These are phyloP conservation scores for Diplodia seriata DNA, from an alignment of 2,329 filamentous ascomycete species.

Conservation along the genomic window DNA sequence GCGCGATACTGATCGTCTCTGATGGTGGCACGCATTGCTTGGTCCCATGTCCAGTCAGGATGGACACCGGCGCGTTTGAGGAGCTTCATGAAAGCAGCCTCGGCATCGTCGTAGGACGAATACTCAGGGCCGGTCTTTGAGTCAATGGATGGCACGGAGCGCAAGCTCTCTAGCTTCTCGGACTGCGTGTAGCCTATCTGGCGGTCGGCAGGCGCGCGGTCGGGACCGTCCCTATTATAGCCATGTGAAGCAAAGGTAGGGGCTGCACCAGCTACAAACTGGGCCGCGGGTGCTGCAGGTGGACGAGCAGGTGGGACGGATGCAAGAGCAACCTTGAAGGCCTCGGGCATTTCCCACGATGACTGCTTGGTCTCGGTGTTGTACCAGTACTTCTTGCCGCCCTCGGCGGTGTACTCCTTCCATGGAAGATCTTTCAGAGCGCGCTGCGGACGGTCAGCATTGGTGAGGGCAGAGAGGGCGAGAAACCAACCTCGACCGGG, in stretches of 20 bases:
- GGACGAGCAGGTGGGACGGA: conserved; percentile 51
- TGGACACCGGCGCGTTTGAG: conserved; percentile 85
- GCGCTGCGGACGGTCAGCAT: conserved; percentile 61
- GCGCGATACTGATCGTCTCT: conserved; percentile 93
- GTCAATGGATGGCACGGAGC: conserved; percentile 42
- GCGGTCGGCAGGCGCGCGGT: conserved; percentile 53
- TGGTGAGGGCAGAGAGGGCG: conserved; percentile 33
- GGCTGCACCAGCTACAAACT: conserved; percentile 67
- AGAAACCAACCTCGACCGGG: conserved; percentile 70
- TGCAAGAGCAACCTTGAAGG: conserved; percentile 76
- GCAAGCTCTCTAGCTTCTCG: conserved; percentile 28
- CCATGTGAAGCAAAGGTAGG: conserved; percentile 49
- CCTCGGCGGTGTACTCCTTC: conserved; percentile 89
- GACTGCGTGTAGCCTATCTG: conserved; percentile 53
- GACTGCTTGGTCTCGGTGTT: conserved; percentile 91
- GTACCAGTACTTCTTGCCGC: conserved; percentile 91
- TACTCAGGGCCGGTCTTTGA: conserved; percentile 62
- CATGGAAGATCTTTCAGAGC: conserved; percentile 83
- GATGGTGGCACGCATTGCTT: conserved; percentile 83
- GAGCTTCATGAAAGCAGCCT: conserved; percentile 90
- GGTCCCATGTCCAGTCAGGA: conserved; percentile 91
- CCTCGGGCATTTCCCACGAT: conserved; percentile 92
- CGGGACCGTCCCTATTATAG: conserved; percentile 41
- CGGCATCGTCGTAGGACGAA: conserved; percentile 79
- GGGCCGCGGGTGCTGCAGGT: conserved; percentile 53